phyloP scores from a whole-genome alignment of 2,329 filamentous ascomycete species.

The Metarhizium album region DNA sequence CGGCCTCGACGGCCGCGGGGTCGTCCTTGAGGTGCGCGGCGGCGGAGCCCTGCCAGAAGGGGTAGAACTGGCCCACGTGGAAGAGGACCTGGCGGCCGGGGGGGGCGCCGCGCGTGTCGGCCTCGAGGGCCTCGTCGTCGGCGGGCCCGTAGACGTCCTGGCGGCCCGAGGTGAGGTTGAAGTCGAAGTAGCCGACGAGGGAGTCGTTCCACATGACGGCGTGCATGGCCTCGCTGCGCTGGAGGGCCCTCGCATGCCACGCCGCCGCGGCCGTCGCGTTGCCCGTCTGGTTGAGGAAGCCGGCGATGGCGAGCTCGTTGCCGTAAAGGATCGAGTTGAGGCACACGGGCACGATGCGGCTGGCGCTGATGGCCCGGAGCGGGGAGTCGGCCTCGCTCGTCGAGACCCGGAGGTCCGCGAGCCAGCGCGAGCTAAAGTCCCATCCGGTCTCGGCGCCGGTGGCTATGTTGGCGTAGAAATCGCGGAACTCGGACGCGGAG shows the following conservation, averaged over 20 bases:
- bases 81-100: slow-evolving; percentile 47
- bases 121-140: slow-evolving; percentile 29
- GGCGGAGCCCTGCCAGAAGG: slow-evolving; percentile 59
- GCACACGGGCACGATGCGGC: slow-evolving; percentile 50
- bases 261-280: slow-evolving; percentile 36
- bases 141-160: slow-evolving; percentile 44
- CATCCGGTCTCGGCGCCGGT: slow-evolving; percentile 55
- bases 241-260: slow-evolving; percentile 38
- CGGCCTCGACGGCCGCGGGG: slow-evolving; percentile 43
- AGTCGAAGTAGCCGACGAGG: slow-evolving; percentile 56
- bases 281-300: slow-evolving; percentile 40
- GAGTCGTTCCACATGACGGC: slow-evolving; percentile 54
- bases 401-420: slow-evolving; percentile 46
- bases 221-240: slow-evolving; percentile 51
- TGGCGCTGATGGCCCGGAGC: slow-evolving; percentile 50
- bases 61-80: slow-evolving; percentile 50
- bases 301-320: slow-evolving; percentile 49
- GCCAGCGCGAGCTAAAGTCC: slow-evolving; percentile 52
- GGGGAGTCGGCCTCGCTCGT: slow-evolving; percentile 52
- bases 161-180: slow-evolving; percentile 47
- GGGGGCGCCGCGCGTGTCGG: slow-evolving; percentile 32
- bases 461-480: slow-evolving; percentile 51
- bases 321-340: slow-evolving; percentile 59
- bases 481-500: slow-evolving; percentile 38
- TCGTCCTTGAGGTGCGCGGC: slow-evolving; percentile 45